Percentiles rank a stretch among this genome's conserved stretches.
Evolutionary conservation across 2,329 filamentous ascomycete genomes (phyloP).

Genomic region (Didymosphaeria variabile): DNA sequence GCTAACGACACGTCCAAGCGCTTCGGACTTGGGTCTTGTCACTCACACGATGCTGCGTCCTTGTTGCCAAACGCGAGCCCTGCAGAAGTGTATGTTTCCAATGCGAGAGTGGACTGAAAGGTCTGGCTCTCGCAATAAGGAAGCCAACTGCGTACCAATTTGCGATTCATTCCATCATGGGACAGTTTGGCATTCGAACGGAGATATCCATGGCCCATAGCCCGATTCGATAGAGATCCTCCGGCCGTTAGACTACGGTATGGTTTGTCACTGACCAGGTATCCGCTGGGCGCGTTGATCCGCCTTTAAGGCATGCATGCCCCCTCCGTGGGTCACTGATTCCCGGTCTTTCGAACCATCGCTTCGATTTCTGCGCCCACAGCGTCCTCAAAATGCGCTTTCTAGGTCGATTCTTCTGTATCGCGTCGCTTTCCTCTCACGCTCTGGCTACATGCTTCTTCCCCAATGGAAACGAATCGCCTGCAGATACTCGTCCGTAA

Average conservation of each 20-base stretch:
- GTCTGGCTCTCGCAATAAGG: not conserved
- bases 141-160: not conserved
- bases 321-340: not conserved
- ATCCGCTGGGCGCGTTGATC: not conserved
- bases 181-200: not conserved
- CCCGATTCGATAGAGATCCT: not conserved
- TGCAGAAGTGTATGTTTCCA: not conserved
- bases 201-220: not conserved
- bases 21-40: not conserved
- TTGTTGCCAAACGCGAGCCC: not conserved
- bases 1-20: not conserved
- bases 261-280: not conserved
- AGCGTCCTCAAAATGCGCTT: constrained; percentile 17
- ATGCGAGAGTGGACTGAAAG: not conserved
- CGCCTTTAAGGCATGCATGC: constrained; percentile 5
- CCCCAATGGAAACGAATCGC: constrained; percentile 17
- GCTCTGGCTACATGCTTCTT: constrained; percentile 22
- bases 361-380: not conserved
- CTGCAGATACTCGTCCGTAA: constrained; percentile 23
- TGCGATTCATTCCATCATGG: too few species aligned
- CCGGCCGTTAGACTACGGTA: not conserved
- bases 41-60: not conserved
- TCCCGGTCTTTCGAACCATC: not conserved
- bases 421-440: constrained; percentile 16
- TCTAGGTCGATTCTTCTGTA: constrained; percentile 13